Conservation (phyloP, 2,329 filamentous ascomycete genomes). For the Chaetothyriales sp. region DNA sequence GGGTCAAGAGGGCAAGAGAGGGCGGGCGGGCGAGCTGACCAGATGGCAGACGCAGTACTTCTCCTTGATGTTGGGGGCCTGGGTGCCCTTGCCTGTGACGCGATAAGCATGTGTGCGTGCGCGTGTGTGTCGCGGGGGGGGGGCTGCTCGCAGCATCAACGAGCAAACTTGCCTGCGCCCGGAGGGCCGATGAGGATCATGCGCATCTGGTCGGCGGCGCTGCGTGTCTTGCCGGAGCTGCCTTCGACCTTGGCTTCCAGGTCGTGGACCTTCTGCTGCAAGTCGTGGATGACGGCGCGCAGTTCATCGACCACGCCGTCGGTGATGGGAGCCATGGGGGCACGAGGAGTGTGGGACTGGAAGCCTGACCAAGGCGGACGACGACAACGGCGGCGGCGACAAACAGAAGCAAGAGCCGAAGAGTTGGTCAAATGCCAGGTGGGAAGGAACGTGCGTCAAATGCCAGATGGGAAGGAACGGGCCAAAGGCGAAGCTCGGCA, state of each 20-base stretch:
- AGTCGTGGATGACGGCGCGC: constrained; percentile 66
- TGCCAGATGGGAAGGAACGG: background rate
- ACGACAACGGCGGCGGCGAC: no score
- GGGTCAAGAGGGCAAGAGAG: background rate
- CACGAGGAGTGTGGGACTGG: constrained; percentile 9
- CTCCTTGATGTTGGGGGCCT: constrained; percentile 96
- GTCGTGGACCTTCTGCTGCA: constrained; percentile 74
- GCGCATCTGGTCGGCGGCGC: constrained; percentile 55
- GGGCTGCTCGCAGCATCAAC: constrained; percentile 1
- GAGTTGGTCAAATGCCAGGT: background rate
- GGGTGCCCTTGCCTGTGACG: constrained; percentile 81
- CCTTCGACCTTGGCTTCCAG: constrained; percentile 58
- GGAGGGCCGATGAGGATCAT: constrained; percentile 98
- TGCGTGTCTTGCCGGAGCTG: constrained; percentile 31
- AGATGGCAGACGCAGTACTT: constrained; percentile 95
- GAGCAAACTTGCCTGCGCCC: constrained; percentile 63
- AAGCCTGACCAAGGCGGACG: constrained; percentile 18
- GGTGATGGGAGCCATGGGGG: constrained; percentile 74
- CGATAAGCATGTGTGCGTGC: constrained; percentile 14
- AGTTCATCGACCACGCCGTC: constrained; percentile 68
- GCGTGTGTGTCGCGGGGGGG: no score
- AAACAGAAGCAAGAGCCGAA: background rate
- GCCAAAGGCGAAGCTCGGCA: background rate
- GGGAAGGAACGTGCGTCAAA: background rate
- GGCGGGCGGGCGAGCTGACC: constrained; percentile 38